Evolutionary conservation across 179 eudicot genomes (phyloP).

Genomic region (Gypsophila paniculata): DNA sequence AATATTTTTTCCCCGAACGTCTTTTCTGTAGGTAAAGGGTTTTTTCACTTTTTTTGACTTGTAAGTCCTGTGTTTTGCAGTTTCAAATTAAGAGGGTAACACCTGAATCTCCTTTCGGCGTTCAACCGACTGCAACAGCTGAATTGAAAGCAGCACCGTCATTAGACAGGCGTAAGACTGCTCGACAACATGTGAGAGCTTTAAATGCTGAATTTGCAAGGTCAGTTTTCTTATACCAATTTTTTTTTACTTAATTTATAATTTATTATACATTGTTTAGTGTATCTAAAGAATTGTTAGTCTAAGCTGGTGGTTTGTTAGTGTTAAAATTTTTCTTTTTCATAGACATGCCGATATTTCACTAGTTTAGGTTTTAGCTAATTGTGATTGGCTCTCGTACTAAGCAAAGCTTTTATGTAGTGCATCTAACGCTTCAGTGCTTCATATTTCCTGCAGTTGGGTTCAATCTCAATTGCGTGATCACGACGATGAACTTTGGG

Average conservation of each 20-base stretch:
- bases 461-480: slow-evolving; percentile 75
- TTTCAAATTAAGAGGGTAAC: slow-evolving; percentile 52
- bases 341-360: not conserved
- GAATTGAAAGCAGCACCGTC: slow-evolving; percentile 43
- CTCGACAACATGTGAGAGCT: slow-evolving; percentile 87
- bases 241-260: slow-evolving; percentile 7
- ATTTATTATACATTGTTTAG: too few relatives aligned
- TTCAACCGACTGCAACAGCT: slow-evolving; percentile 41
- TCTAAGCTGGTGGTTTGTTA: not conserved
- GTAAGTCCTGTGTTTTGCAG: slow-evolving; percentile 26
- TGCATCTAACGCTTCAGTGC: slow-evolving; percentile 12
- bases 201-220: slow-evolving; percentile 90
- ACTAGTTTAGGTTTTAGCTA: not conserved
- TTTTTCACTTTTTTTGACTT: not conserved
- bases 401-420: slow-evolving; percentile 1
- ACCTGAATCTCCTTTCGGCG: slow-evolving; percentile 50
- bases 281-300: not conserved
- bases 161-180: slow-evolving; percentile 60
- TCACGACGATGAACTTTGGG: slow-evolving; percentile 97
- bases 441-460: slow-evolving; percentile 56
- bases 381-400: not conserved
- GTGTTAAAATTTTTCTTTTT: not conserved
- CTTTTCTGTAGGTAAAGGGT: not conserved
- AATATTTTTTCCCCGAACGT: not conserved
- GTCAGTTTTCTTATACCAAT: slow-evolving; percentile 33